A percentile compares a stretch with the other conserved stretches of the same genome.
These are phyloP conservation scores for Pleodorina starrii DNA, from an alignment of 139 green algal species.

Conservation along the genomic window DNA sequence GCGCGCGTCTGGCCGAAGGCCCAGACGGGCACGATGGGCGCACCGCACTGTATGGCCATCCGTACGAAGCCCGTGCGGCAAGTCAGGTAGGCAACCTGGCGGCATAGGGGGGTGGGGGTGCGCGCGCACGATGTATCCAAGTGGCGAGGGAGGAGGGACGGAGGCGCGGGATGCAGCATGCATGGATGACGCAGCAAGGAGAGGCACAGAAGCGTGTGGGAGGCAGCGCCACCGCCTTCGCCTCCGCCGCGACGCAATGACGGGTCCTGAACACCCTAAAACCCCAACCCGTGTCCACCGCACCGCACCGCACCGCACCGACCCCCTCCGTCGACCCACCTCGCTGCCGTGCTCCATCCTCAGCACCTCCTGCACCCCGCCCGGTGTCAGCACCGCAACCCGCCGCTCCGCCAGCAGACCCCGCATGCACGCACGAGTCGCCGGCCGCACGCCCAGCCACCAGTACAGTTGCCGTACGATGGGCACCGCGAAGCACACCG, in stretches of 20 bases:
- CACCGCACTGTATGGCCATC: constrained; percentile 35
- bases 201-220: no score
- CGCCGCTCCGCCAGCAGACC: constrained; percentile 58
- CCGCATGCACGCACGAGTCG: constrained; percentile 55
- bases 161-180: neutral
- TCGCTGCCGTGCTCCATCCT: constrained; percentile 81
- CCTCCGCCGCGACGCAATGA: no score
- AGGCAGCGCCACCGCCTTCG: no score
- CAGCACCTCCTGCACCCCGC: constrained; percentile 84
- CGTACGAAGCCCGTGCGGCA: constrained; percentile 26
- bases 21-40: constrained; percentile 88
- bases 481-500: constrained; percentile 66
- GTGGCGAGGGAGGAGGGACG: neutral
- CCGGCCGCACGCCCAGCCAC: constrained; percentile 77
- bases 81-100: constrained; percentile 20
- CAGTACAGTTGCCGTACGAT: constrained; percentile 82
- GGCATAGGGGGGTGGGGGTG: neutral
- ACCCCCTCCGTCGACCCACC: no score
- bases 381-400: constrained; percentile 72
- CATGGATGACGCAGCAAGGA: no score
- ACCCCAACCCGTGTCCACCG: no score
- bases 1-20: constrained; percentile 88
- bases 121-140: neutral
- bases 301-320: no score
- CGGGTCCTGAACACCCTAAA: no score